phyloP scores from a whole-genome alignment of 2,329 filamentous ascomycete genomes.

The Celoporthe dispersa region DNA sequence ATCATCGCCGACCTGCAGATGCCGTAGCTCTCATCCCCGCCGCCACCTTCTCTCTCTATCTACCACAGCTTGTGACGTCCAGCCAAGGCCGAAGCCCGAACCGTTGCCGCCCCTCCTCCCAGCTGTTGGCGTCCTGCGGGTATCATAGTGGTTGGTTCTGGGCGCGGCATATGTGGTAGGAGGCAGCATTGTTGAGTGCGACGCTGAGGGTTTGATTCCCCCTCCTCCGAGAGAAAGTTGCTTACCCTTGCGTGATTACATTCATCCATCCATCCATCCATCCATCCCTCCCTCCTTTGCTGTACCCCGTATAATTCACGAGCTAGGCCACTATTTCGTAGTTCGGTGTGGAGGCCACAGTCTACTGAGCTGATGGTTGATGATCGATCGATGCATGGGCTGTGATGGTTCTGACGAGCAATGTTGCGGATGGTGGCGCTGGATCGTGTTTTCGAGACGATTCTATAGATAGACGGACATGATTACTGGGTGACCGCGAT shows the following conservation, averaged over 20 bases:
- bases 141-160: not conserved
- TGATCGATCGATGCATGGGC: not conserved
- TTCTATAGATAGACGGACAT: not conserved
- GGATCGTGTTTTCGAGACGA: not conserved
- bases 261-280: not conserved
- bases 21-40: not conserved
- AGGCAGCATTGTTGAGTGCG: constrained; percentile 6
- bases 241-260: not conserved
- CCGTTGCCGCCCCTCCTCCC: not conserved
- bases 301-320: not conserved
- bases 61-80: too few relatives aligned
- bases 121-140: not conserved
- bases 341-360: constrained; percentile 8
- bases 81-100: not conserved
- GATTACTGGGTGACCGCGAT: not conserved
- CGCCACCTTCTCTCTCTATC: not conserved
- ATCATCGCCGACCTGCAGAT: not conserved
- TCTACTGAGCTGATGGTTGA: not conserved
- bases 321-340: not conserved
- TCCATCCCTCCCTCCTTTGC: not conserved
- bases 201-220: not conserved
- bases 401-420: constrained; percentile 6
- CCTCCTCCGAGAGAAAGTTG: not conserved
- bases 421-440: not conserved
- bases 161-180: not conserved